These are phyloP conservation scores for Solanum tacnaense DNA, from an alignment of 257 asterid genomes.

Conservation along the genomic window DNA sequence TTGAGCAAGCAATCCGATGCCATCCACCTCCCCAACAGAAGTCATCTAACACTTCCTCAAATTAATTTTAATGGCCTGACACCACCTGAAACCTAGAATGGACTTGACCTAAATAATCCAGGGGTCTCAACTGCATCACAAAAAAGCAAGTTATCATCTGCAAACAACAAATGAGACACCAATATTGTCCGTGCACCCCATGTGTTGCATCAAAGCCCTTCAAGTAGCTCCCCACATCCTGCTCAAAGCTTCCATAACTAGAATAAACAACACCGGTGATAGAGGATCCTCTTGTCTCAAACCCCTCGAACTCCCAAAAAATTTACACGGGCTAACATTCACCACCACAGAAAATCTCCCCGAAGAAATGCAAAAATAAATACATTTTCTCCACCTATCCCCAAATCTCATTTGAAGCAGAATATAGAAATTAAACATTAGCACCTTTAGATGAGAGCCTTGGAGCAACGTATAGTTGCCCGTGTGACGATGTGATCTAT, in stretches of 20 bases:
- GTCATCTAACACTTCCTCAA: neutral
- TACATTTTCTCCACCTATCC: neutral
- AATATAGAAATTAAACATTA: neutral
- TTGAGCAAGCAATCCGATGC: neutral
- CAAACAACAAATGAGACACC: neutral
- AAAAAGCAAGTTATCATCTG: neutral
- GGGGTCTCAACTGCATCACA: neutral
- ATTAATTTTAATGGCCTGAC: neutral
- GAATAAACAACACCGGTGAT: neutral
- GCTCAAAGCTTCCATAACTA: neutral
- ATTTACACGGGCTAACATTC: neutral
- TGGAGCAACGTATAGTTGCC: neutral
- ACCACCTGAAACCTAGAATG: neutral
- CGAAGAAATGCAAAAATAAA: neutral
- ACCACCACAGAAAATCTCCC: neutral
- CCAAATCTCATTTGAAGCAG: neutral
- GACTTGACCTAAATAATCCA: neutral
- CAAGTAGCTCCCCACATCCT: neutral
- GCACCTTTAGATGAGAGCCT: neutral
- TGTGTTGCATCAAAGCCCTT: neutral
- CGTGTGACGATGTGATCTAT: neutral
- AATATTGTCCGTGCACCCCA: neutral
- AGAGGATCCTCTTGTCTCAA: neutral
- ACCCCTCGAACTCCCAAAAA: neutral
- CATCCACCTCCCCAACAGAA: neutral